These are phyloP conservation scores for Striga asiatica DNA, from an alignment of 257 asterid species.

Conservation along the genomic window DNA sequence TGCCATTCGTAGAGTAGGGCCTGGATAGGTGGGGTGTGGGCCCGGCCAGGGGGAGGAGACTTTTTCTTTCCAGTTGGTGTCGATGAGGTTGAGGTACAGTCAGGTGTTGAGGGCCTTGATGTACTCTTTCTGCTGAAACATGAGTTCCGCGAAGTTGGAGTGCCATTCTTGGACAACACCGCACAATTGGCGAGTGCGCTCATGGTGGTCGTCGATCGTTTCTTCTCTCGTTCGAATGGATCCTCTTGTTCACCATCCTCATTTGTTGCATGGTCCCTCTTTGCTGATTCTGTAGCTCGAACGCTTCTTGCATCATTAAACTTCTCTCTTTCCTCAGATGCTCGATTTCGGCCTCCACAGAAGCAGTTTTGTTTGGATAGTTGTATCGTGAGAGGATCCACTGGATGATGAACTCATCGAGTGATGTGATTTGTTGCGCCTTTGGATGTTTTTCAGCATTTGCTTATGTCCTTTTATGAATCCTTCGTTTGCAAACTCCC, in stretches of 20 bases:
- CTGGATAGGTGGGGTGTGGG: slow-evolving; percentile 56
- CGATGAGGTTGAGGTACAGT: slow-evolving; percentile 78
- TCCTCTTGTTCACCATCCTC: slow-evolving; percentile 54
- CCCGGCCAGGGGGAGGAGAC: slow-evolving; percentile 69
- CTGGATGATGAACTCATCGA: slow-evolving; percentile 42
- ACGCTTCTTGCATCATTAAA: slow-evolving; percentile 55
- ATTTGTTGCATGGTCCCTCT: slow-evolving; percentile 41
- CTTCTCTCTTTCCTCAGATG: slow-evolving; percentile 51
- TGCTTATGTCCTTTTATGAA: slow-evolving; percentile 57
- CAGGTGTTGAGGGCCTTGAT: slow-evolving; percentile 55
- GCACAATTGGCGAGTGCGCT: slow-evolving; percentile 64
- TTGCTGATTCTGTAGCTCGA: slow-evolving; percentile 65
- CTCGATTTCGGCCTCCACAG: slow-evolving; percentile 54
- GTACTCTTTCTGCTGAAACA: slow-evolving; percentile 60
- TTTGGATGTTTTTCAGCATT: slow-evolving; percentile 57
- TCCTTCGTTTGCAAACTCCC: slow-evolving; percentile 79
- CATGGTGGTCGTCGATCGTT: slow-evolving; percentile 83
- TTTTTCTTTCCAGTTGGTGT: slow-evolving; percentile 69
- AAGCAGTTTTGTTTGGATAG: slow-evolving; percentile 24
- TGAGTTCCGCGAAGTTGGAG: slow-evolving; percentile 52
- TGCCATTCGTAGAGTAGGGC: slow-evolving; percentile 61
- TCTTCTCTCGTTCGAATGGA: slow-evolving; percentile 65
- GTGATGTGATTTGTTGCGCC: slow-evolving; percentile 62
- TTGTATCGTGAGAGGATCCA: slow-evolving; percentile 26
- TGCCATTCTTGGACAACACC: slow-evolving; percentile 80